Evolutionary conservation across 164 flowering plant species (phyloP).

Genomic region (Amborella trichopoda): DNA sequence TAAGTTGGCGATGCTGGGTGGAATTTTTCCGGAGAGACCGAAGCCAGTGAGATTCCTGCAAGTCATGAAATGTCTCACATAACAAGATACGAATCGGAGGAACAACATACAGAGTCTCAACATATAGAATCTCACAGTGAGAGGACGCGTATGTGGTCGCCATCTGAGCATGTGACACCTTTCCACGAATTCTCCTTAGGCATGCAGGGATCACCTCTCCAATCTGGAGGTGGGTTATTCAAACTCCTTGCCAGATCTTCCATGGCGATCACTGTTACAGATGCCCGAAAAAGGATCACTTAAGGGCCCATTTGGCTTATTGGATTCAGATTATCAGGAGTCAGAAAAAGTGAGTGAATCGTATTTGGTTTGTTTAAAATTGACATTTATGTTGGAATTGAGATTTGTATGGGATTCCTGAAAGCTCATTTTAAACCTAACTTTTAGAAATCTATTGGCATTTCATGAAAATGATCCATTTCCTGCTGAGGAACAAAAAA

Average conservation of each 20-base stretch:
- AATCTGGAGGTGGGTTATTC: slow-evolving; percentile 56
- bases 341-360: too few species aligned
- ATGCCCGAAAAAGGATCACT: neutral
- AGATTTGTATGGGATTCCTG: too few species aligned
- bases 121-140: slow-evolving; percentile 41
- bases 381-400: too few species aligned
- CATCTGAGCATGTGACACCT: slow-evolving; percentile 53
- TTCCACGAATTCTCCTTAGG: slow-evolving; percentile 67
- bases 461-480: too few species aligned
- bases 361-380: too few species aligned
- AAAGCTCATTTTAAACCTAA: too few species aligned
- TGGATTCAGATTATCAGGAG: too few species aligned
- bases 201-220: slow-evolving; percentile 94
- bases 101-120: neutral
- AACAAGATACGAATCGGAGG: neutral
- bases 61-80: neutral
- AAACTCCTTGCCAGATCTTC: slow-evolving; percentile 42
- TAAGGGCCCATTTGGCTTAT: too few species aligned
- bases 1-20: slow-evolving; percentile 39
- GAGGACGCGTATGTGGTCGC: slow-evolving; percentile 27
- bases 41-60: slow-evolving; percentile 47
- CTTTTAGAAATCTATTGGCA: too few species aligned
- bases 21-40: slow-evolving; percentile 45
- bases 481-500: too few species aligned
- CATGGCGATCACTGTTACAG: slow-evolving; percentile 49